Conservation (phyloP, 2,329 filamentous ascomycete genomes). For the Cordyceps cicadae region DNA sequence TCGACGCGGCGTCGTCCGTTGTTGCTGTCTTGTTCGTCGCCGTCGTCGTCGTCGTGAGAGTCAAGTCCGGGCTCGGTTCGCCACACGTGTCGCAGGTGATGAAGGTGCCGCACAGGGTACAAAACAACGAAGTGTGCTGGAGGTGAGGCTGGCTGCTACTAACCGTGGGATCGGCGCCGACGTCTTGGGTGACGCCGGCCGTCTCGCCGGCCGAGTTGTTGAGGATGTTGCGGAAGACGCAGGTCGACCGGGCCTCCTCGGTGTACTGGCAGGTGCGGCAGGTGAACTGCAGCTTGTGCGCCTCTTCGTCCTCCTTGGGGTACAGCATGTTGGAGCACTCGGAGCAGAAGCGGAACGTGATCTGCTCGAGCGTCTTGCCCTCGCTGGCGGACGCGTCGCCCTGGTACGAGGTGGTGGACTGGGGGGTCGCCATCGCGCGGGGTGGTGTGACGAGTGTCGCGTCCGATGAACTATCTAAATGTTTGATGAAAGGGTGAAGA, state of each 20-base stretch:
- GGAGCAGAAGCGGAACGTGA: conserved; percentile 95
- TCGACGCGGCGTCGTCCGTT: conserved; percentile 15
- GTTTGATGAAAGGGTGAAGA: neutral
- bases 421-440: conserved; percentile 47
- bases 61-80: conserved; percentile 19
- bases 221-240: conserved; percentile 92
- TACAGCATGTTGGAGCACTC: conserved; percentile 99
- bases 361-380: conserved; percentile 61
- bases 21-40: conserved; percentile 11
- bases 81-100: conserved; percentile 36
- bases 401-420: conserved; percentile 39
- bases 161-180: conserved; percentile 97
- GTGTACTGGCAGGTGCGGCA: conserved; percentile 93
- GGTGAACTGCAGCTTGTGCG: conserved; percentile 82
- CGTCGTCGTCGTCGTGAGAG: conserved; percentile 3
- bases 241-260: conserved; percentile 77
- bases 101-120: conserved; percentile 38
- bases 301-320: conserved; percentile 83
- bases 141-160: conserved; percentile 28
- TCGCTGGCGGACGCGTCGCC: conserved; percentile 24
- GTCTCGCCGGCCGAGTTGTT: conserved; percentile 89
- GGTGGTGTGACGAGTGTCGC: neutral
- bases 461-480: neutral
- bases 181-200: conserved; percentile 93
- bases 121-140: conserved; percentile 30